Evolutionary conservation across 1,284 basidiomycete species (phyloP).

Genomic region (Bjerkandera adusta): DNA sequence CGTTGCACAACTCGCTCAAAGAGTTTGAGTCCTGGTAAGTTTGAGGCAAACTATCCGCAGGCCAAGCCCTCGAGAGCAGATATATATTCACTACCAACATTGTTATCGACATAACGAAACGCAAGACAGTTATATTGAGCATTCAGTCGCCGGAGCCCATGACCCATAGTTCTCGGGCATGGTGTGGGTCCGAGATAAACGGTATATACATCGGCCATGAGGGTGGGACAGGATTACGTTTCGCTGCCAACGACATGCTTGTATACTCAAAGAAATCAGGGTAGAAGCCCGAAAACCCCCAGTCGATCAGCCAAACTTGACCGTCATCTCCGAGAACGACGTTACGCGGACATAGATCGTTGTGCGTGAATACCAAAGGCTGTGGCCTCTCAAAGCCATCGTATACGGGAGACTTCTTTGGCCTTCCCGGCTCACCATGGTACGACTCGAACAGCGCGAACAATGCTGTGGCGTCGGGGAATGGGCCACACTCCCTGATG

Average conservation of each 20-base stretch:
- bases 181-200: not conserved
- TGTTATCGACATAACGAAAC: too few relatives aligned
- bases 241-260: slow-evolving; percentile 3
- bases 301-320: slow-evolving; percentile 29
- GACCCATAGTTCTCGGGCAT: too few relatives aligned
- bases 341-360: slow-evolving; percentile 26
- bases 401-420: too few relatives aligned
- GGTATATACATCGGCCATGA: not conserved
- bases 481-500: not conserved
- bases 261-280: slow-evolving; percentile 29
- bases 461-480: not conserved
- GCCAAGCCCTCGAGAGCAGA: too few relatives aligned
- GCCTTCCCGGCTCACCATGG: too few relatives aligned
- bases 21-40: too few relatives aligned
- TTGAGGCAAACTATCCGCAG: too few relatives aligned
- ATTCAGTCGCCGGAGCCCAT: too few relatives aligned
- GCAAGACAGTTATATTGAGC: too few relatives aligned
- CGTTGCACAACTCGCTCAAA: too few relatives aligned
- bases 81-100: too few relatives aligned
- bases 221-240: not conserved
- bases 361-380: slow-evolving; percentile 20
- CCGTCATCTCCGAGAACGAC: slow-evolving; percentile 26
- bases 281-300: slow-evolving; percentile 28
- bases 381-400: too few relatives aligned
- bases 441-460: not conserved